phyloP scores from a whole-genome alignment of 768 basidiomycete species.

The Clitopilus hobsonii region DNA sequence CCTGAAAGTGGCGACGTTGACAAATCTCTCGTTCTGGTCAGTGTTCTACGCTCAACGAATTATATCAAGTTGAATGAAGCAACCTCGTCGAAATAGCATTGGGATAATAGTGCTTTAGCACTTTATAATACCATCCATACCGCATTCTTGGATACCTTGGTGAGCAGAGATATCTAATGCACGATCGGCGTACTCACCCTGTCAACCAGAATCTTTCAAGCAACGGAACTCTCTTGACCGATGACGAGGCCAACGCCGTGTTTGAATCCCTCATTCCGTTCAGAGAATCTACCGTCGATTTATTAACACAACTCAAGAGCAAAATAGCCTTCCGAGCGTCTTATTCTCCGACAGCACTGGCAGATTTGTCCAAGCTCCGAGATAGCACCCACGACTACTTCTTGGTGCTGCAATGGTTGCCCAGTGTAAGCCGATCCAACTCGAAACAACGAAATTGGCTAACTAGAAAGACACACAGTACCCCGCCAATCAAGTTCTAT shows the following conservation, averaged over 20 bases:
- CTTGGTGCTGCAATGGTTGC: too few species aligned
- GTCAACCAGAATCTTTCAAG: too few species aligned
- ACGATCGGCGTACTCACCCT: too few species aligned
- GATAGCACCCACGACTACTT: too few species aligned
- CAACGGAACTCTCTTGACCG: too few species aligned
- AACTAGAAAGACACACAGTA: too few species aligned
- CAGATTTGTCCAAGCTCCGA: background rate
- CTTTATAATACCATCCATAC: background rate
- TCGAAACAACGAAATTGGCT: too few species aligned
- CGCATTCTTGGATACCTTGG: background rate
- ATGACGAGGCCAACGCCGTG: background rate
- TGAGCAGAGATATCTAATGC: background rate
- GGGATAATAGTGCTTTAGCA: too few species aligned
- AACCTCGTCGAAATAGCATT: background rate
- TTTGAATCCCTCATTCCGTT: background rate
- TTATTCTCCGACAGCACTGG: background rate
- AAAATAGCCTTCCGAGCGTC: background rate
- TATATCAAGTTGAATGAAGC: background rate
- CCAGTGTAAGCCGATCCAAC: too few species aligned
- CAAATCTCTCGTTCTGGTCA: background rate
- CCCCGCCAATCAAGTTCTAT: too few species aligned
- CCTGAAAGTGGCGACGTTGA: background rate
- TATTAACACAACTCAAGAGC: background rate
- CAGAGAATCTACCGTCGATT: background rate
- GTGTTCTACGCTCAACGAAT: background rate